Conservation (phyloP, 768 basidiomycete species). For the Sistotremastrum suecicum region DNA sequence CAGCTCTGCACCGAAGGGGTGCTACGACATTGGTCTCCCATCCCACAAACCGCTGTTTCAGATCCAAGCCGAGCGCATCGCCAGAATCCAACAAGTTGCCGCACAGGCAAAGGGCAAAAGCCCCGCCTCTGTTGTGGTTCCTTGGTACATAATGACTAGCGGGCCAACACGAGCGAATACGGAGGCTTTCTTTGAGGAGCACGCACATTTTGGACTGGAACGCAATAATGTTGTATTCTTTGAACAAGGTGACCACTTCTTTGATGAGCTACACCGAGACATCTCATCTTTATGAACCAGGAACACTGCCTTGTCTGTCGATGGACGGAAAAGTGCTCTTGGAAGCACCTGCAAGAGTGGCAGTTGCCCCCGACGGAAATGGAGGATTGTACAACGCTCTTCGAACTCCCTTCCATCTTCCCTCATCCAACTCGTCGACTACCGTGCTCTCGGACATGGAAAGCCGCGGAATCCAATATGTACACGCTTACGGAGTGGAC, state of each 20-base stretch:
- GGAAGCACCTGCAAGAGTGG: slow-evolving; percentile 59
- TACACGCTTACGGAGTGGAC: slow-evolving; percentile 96
- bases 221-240: slow-evolving; percentile 80
- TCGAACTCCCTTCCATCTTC: slow-evolving; percentile 43
- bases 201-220: slow-evolving; percentile 72
- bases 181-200: slow-evolving; percentile 65
- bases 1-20: slow-evolving; percentile 87
- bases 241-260: slow-evolving; percentile 65
- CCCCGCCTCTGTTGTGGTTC: slow-evolving; percentile 53
- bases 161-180: slow-evolving; percentile 87
- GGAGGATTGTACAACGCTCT: slow-evolving; percentile 95
- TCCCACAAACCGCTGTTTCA: slow-evolving; percentile 93
- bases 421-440: slow-evolving; percentile 36
- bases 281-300: slow-evolving; percentile 26
- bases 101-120: slow-evolving; percentile 38
- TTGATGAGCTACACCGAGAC: not conserved
- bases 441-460: slow-evolving; percentile 79
- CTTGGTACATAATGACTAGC: slow-evolving; percentile 99
- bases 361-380: slow-evolving; percentile 97
- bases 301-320: slow-evolving; percentile 88
- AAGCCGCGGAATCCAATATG: slow-evolving; percentile 63
- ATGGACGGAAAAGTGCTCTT: slow-evolving; percentile 91
- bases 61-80: slow-evolving; percentile 93
- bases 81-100: slow-evolving; percentile 66
- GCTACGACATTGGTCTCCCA: slow-evolving; percentile 92